phyloP scores from a whole-genome alignment of 2,329 filamentous ascomycete species.

The Botryosphaeria dothidea region DNA sequence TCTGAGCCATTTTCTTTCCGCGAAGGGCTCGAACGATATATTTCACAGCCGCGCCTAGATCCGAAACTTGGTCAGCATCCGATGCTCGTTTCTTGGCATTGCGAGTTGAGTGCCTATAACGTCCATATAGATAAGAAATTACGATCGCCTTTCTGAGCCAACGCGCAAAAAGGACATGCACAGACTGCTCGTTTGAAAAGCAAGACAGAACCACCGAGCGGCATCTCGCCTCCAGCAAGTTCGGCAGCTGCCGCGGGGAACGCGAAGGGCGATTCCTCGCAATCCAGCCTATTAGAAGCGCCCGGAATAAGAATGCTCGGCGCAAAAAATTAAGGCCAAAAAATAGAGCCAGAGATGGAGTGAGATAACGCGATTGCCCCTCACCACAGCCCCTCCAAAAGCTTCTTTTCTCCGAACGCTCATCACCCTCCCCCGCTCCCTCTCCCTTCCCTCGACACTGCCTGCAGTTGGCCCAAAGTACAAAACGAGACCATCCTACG shows the following conservation, averaged over 20 bases:
- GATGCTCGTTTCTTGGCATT: neutral
- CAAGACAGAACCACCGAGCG: neutral
- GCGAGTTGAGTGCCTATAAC: neutral
- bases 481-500: too few relatives aligned
- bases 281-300: slow-evolving; percentile 5
- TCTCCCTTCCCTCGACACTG: too few relatives aligned
- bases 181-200: neutral
- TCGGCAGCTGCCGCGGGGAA: neutral
- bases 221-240: neutral
- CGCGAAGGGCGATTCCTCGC: neutral
- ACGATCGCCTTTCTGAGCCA: neutral
- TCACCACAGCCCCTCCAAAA: neutral
- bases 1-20: neutral
- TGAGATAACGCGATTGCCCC: slow-evolving; percentile 2
- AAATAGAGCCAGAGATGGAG: neutral
- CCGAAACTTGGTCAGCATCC: neutral
- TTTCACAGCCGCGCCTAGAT: neutral
- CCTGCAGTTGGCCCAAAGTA: neutral
- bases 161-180: neutral
- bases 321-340: neutral
- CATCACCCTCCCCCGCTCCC: neutral
- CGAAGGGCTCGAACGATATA: neutral
- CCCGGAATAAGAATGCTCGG: slow-evolving; percentile 6
- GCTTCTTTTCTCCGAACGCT: neutral
- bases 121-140: neutral